Evolutionary conservation across 75 land plant species (phyloP), one percentile per base, ranked within the genome.

Genomic region (Picea sitchensis): DNA sequence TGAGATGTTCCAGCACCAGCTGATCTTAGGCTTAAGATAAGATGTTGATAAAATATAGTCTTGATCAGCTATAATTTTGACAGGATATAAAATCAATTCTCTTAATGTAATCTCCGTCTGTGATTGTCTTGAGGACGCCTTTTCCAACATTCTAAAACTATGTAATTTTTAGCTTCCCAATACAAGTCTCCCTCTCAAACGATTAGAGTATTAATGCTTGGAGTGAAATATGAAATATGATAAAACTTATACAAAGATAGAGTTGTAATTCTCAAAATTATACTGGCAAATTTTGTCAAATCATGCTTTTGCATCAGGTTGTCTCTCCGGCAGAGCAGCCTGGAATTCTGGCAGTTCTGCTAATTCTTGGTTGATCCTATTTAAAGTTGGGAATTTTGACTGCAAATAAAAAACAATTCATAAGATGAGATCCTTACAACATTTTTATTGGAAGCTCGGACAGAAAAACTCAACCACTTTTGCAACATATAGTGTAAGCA

Each of bases 291-390:
- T 17, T 20, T 15, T 36, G 20, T 67, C 15, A 32, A 67, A 3
- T 67, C 44, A 67, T 67, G 41, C 41, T 34, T 34, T 15, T 67
- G 85, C 67, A 77, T 93, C 94, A 41, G 95, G 91, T 57, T 93
- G 96, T 20, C 80, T 83, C 57, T 68, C 85, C 5, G 95, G 95
- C 5, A 82, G 31, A 12, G 91, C 92, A 58, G 82, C 78, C 76
- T 79, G 88, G 61, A 91, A 92, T 69, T 83, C 89, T 14, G 85
- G 88, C 59, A 86, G 60, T 41, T 89, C 91, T 34, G 47, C 76
- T 78, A 91, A 87, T 18, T 85, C 85, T 36, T 88, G 78, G 69
- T 79, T 18, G 30, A 92, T 17, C 68, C 85, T 85, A 13, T 14
- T 36, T 11, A 15, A 69, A 41, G 34, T 20, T 71, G 54, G 34